Evolutionary conservation across 2,329 filamentous ascomycete species (phyloP), one percentile per base, ranked within the genome.

Genomic region (Xylariaceae sp.): DNA sequence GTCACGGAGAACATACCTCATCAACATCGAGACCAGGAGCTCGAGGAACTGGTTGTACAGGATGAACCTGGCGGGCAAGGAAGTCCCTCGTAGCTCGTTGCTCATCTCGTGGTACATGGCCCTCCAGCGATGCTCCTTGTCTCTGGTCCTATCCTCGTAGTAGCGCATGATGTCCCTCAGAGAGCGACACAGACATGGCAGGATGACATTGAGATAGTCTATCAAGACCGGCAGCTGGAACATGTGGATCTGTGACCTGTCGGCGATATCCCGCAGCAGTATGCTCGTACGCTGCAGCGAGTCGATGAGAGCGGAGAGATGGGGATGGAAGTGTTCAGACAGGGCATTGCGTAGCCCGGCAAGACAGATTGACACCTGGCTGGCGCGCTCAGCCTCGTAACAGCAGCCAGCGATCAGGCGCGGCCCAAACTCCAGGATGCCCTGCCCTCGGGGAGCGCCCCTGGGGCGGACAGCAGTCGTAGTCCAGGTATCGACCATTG

Each of bases 41-140:
- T 60, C 56, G 32, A 81, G 54, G 46, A 74, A 78, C 36, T 71
- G 64, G 46, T 77, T 76, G 52, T 76, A 79, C 38, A 77, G 63
- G 18, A 67, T 56, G 44, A 81, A 79, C 5, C 75, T 64, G 12
- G 70, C 67, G 1, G 69, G 68, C 2, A 81, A 59, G 5, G 63
- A 62, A 21, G 75, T 65, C 0, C 70, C 72, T 2, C 63, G 68
- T 3, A 68, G 68, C 51, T 80, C 73, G 16, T 70, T 64, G 6
- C 65, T 67, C 67, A 81, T 68, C 4, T 62, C 59, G 54, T 78
- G 67, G 51, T 72, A 76, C 74, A 81, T 79, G 48, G 66, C 68
- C 29, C 69, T 66, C 77, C 78, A 81, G 38, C 75, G 67, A 24
- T 66, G 60, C 44, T 71, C 65, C 38, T 67, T 69, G 13, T 64